These are phyloP conservation scores for Luzula sylvatica DNA, from an alignment of 176 grass and related monocot genomes.

Conservation along the genomic window DNA sequence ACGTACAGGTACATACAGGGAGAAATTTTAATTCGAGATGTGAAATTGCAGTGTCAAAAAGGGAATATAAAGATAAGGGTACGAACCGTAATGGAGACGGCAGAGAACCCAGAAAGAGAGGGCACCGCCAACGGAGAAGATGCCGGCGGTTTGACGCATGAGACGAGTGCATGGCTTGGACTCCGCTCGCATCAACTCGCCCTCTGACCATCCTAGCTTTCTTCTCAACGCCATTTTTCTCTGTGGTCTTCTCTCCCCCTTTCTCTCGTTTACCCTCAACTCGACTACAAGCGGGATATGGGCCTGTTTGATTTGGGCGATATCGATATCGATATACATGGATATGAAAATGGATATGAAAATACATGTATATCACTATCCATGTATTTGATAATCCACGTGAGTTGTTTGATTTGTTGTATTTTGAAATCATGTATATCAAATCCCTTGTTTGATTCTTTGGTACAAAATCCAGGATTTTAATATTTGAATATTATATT, in stretches of 20 bases:
- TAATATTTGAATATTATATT: no score
- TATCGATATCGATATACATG: no score
- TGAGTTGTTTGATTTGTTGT: no score
- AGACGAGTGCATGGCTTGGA: constrained; percentile 66
- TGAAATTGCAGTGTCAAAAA: neutral
- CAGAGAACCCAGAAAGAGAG: constrained; percentile 77
- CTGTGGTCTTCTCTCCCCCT: constrained; percentile 1
- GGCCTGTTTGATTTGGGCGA: no score
- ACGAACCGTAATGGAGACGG: constrained; percentile 64
- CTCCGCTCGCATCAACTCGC: constrained; percentile 84
- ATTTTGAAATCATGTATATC: no score
- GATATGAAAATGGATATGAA: no score
- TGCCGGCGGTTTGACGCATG: constrained; percentile 70
- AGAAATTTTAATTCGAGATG: neutral
- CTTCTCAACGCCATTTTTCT: constrained; percentile 38
- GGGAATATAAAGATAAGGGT: no score
- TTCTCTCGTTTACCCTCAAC: neutral
- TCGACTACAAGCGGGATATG: no score
- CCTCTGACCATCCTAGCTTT: constrained; percentile 63
- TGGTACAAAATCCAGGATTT: no score
- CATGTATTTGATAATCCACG: no score
- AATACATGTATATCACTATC: no score
- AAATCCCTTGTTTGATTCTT: no score
- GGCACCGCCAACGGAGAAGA: constrained; percentile 62
- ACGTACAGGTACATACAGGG: neutral